A percentile compares a stretch with the other conserved stretches of the same genome.
Evolutionary conservation across 345 rosid species (phyloP).

Genomic region (Eucalyptus pauciflora): DNA sequence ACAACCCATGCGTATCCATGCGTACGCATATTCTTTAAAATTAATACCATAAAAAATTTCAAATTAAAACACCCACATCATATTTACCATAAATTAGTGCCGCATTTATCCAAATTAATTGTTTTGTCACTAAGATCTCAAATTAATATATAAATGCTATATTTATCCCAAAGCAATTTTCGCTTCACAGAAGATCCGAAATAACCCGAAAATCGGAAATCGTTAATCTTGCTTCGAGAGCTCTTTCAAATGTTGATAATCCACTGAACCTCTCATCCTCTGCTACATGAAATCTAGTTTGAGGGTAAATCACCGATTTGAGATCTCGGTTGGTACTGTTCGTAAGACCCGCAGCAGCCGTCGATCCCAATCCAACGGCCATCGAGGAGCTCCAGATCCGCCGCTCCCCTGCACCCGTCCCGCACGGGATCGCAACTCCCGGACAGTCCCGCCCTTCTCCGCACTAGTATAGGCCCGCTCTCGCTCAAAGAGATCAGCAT

Average conservation of each 20-base stretch:
- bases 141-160: neutral
- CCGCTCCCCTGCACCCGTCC: neutral
- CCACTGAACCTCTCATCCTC: too few species aligned
- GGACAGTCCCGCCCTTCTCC: neutral
- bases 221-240: too few species aligned
- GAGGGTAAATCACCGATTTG: neutral
- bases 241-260: too few species aligned
- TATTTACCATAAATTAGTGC: neutral
- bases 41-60: neutral
- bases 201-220: too few species aligned
- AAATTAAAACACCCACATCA: neutral
- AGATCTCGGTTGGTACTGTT: neutral
- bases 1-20: too few species aligned
- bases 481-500: neutral
- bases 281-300: too few species aligned
- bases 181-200: neutral
- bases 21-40: neutral
- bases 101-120: neutral
- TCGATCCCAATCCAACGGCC: neutral
- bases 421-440: neutral
- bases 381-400: neutral
- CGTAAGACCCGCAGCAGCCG: neutral
- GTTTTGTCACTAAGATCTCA: neutral
- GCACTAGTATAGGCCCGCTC: neutral
- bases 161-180: neutral